Evolutionary conservation across 2,329 filamentous ascomycete genomes (phyloP).

Genomic region (Trichoderma sp.): DNA sequence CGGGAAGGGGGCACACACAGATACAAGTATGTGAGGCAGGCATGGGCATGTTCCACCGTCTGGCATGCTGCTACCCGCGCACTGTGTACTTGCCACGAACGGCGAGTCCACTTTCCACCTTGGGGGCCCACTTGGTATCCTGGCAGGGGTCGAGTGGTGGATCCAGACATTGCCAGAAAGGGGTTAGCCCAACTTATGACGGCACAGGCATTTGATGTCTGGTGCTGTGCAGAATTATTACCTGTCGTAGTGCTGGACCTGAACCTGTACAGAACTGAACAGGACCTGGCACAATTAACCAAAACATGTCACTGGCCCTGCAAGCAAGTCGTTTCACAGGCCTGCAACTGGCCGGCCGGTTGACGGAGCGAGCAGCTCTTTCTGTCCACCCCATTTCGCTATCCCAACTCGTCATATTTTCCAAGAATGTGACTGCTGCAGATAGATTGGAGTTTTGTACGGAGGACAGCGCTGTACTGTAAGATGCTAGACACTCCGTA

Average conservation of each 20-base stretch:
- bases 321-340: conserved; percentile 9
- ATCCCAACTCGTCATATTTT: conserved; percentile 5
- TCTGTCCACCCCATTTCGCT: conserved; percentile 17
- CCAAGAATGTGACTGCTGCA: conserved; percentile 12
- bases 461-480: not conserved
- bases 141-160: conserved; percentile 5
- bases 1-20: not conserved
- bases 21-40: conserved; percentile 14
- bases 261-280: not conserved
- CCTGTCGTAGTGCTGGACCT: not conserved
- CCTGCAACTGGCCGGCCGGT: not conserved
- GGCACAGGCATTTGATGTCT: not conserved
- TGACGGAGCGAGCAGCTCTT: conserved; percentile 12
- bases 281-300: not conserved
- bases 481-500: too few relatives aligned
- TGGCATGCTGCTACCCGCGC: not conserved
- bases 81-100: conserved; percentile 18
- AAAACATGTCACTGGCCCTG: not conserved
- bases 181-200: not conserved
- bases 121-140: not conserved
- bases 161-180: not conserved
- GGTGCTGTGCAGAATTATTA: not conserved
- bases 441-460: not conserved
- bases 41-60: conserved; percentile 21
- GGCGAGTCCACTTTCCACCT: conserved; percentile 8